A percentile compares a stretch with the other conserved stretches of the same genome.
Conservation (phyloP, 441 rosid genomes). For the Geranium incanum region DNA sequence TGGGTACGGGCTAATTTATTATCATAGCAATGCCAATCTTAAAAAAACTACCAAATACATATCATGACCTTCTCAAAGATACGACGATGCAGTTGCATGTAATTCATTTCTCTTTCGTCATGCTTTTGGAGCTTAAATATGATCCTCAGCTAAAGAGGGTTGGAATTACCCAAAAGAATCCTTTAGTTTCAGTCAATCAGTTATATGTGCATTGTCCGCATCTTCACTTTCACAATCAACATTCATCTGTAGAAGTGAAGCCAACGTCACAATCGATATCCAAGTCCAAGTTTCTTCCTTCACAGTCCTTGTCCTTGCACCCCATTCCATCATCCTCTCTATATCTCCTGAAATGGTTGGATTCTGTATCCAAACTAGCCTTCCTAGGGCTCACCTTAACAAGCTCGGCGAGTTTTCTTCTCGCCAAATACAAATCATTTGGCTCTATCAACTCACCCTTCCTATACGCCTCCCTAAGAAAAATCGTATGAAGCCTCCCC, state of each 20-base stretch:
- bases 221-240: constrained; percentile 21
- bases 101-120: background rate
- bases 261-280: constrained; percentile 26
- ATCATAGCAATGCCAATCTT: background rate
- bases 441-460: constrained; percentile 54
- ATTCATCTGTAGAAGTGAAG: constrained; percentile 23
- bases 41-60: background rate
- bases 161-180: background rate
- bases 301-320: constrained; percentile 22
- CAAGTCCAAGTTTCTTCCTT: constrained; percentile 21
- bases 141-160: background rate
- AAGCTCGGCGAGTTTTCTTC: constrained; percentile 73
- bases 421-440: constrained; percentile 67
- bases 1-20: no score
- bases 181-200: constrained; percentile 11
- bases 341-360: constrained; percentile 45
- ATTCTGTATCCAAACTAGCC: constrained; percentile 51
- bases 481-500: constrained; percentile 70
- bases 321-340: constrained; percentile 36
- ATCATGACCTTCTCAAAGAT: background rate
- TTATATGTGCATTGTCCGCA: constrained; percentile 19
- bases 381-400: constrained; percentile 69
- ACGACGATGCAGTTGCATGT: background rate
- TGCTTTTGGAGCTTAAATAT: background rate
- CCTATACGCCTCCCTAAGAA: constrained; percentile 77